A percentile compares a stretch with the other conserved stretches of the same genome.
Conservation (phyloP, 1,139 yeast species). For the Nadsonia commutata region DNA sequence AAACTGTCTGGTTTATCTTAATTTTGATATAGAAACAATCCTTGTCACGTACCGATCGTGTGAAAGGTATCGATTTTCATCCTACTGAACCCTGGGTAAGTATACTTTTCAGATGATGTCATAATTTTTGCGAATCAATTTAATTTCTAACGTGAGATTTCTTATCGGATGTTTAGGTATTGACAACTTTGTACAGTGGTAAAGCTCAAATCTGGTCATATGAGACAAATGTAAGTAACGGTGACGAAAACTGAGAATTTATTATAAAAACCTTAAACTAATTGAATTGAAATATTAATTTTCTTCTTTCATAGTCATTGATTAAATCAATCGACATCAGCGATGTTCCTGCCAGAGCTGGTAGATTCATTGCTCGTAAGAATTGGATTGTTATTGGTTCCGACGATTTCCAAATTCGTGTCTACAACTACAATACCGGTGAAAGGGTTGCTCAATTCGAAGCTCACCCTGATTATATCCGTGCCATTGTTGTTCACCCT, state of each 20-base stretch:
- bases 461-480: conserved; percentile 94
- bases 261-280: no score
- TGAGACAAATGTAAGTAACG: conserved; percentile 38
- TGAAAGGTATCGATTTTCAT: conserved; percentile 94
- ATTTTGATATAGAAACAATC: conserved; percentile 42
- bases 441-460: conserved; percentile 91
- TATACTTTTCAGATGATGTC: not conserved
- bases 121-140: conserved; percentile 1
- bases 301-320: conserved; percentile 24
- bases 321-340: conserved; percentile 75
- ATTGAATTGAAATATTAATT: conserved; percentile 5
- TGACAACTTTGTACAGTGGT: conserved; percentile 68
- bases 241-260: conserved; percentile 23
- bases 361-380: conserved; percentile 87
- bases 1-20: no score
- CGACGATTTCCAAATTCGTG: conserved; percentile 88
- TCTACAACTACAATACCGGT: conserved; percentile 87
- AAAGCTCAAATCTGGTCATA: conserved; percentile 84
- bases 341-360: conserved; percentile 90
- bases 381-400: conserved; percentile 96
- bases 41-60: conserved; percentile 84
- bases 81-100: conserved; percentile 89
- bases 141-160: not conserved
- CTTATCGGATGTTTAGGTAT: conserved; percentile 19
- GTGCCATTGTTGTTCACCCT: conserved; percentile 89